phyloP scores from a whole-genome alignment of 2,329 filamentous ascomycete genomes.

The Exophiala dermatitidis region DNA sequence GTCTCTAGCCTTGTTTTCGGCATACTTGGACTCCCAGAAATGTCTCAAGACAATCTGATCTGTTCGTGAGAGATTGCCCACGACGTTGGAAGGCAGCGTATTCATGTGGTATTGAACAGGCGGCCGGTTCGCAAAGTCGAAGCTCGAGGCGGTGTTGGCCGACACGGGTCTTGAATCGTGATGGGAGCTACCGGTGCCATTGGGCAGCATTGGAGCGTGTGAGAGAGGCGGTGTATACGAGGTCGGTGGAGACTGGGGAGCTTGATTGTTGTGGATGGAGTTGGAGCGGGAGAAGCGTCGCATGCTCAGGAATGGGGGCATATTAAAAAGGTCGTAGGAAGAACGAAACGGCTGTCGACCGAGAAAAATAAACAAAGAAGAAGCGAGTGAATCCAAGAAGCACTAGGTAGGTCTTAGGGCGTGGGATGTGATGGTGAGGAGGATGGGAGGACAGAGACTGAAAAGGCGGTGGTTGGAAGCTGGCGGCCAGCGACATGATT shows the following conservation, averaged over 20 bases:
- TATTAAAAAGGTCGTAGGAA: constrained; percentile 7
- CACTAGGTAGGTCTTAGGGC: not conserved
- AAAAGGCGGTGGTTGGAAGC: constrained; percentile 14
- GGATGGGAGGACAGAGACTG: not conserved
- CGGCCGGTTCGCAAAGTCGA: constrained; percentile 25
- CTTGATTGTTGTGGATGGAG: constrained; percentile 15
- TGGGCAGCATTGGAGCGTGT: constrained; percentile 21
- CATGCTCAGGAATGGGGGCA: constrained; percentile 22
- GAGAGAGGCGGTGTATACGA: constrained; percentile 22
- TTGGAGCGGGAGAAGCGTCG: constrained; percentile 18
- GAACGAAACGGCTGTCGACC: not conserved
- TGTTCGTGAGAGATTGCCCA: constrained; percentile 23
- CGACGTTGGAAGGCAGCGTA: constrained; percentile 12
- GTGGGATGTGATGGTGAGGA: not conserved
- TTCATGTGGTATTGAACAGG: constrained; percentile 15
- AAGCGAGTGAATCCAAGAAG: not conserved
- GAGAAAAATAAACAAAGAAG: not conserved
- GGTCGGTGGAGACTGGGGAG: constrained; percentile 16
- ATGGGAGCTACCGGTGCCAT: constrained; percentile 9
- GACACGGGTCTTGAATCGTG: constrained; percentile 22
- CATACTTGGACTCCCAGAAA: constrained; percentile 26
- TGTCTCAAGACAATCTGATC: constrained; percentile 26
- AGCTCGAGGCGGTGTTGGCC: constrained; percentile 20
- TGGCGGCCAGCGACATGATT: too few species aligned
- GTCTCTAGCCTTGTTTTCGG: constrained; percentile 24